Conservation (phyloP, 2,329 filamentous ascomycete genomes). For the Aspergillus sergii region DNA sequence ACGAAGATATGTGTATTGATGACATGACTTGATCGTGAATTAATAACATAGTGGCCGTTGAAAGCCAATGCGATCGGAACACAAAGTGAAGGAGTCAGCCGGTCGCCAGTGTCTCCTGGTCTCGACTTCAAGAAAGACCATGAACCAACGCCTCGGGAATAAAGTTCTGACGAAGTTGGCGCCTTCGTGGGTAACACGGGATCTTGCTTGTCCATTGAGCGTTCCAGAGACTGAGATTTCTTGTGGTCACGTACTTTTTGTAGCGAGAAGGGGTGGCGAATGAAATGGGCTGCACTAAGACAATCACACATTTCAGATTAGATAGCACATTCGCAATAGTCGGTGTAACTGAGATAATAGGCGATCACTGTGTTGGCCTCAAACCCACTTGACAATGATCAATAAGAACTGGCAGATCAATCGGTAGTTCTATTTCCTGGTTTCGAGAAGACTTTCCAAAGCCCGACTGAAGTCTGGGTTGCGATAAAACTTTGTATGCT, state of each 20-base stretch:
- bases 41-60: neutral
- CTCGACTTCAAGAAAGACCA: neutral
- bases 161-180: neutral
- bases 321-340: neutral
- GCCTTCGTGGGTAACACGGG: neutral
- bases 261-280: neutral
- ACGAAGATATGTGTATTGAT: neutral
- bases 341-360: neutral
- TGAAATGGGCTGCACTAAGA: neutral
- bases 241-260: neutral
- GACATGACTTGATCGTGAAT: neutral
- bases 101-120: neutral
- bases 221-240: neutral
- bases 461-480: neutral
- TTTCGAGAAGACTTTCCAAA: neutral
- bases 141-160: neutral
- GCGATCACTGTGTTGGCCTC: neutral
- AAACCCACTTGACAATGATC: neutral
- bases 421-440: too few relatives aligned
- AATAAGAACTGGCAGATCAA: neutral
- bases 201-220: neutral
- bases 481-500: slow-evolving; percentile 2
- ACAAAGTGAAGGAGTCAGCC: neutral
- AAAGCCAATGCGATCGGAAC: neutral
- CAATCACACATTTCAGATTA: neutral